Base-by-base conservation (phyloP, 345 rosid species). In the Kandelia obovata region DNA sequence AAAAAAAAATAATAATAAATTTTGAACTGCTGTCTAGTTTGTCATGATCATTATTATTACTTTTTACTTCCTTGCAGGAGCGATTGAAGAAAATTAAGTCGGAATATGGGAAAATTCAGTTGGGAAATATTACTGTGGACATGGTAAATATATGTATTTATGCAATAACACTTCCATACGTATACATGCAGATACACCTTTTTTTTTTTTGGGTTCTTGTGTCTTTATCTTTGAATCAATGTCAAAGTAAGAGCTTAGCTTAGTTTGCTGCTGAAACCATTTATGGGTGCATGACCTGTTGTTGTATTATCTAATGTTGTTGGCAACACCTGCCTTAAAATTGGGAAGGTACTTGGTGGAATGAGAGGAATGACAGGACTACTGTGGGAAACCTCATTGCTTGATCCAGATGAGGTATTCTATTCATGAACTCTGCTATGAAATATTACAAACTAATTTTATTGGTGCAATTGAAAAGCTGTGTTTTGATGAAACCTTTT, bases 331-430 rank as follows among this genome's bases (percentile, higher is more conserved):
- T 64, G 60, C 30, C 37, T 58, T 61, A 49, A 64, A 67, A 59
- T 53, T 73, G 68, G 61, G 5, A 78, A 95, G 99, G 97, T 95
- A 47, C 79, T 92, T 66, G 96, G 99, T 58, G 99, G 99, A 65
- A 95, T 95, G 99, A 87, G 99, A 84, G 99, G 98, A 82, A 95
- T 95, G 99, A 87, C 95, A 59, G 96, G 99, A 49, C 72, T 95
- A 73, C 88, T 95, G 7, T 92, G 99, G 99, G 98, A 95, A 81
- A 92, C 98, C 70, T 95, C 99, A 46, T 84, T 95, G 72, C 97
- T 95, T 51, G 99, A 95, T 71, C 88, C 98, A 4, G 98, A 95
- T 35, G 99, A 95, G 93, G 98, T 92, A 76, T 60, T 3, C 16
- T 25, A 15, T 28, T 60, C 63, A 47, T 34, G 16, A 21, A 16